Conservation (phyloP, 2,329 filamentous ascomycete genomes). For the Fusarium buxicola region DNA sequence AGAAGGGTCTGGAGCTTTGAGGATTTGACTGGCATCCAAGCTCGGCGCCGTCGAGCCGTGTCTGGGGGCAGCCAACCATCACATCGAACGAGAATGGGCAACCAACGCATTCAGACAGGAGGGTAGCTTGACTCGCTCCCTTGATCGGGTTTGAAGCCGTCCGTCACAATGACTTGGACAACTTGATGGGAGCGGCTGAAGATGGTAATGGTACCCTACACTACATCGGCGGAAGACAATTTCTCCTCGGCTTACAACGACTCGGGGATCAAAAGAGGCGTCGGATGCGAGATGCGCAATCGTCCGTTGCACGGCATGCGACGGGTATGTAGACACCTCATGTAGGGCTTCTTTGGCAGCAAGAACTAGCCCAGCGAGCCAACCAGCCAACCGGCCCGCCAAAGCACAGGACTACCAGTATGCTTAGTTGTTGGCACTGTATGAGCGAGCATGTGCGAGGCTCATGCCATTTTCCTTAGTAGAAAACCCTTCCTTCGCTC, state of each 20-base stretch:
- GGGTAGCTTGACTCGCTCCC: background rate
- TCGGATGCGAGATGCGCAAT: conserved; percentile 34
- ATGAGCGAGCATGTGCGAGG: conserved; percentile 6
- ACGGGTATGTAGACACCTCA: no score
- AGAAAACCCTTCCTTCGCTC: background rate
- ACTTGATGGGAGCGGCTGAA: conserved; percentile 4
- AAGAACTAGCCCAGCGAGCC: no score
- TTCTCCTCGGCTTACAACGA: conserved; percentile 27
- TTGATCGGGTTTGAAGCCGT: background rate
- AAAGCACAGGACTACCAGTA: no score
- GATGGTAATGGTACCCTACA: conserved; percentile 22
- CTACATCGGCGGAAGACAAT: conserved; percentile 18
- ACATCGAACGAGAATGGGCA: conserved; percentile 1
- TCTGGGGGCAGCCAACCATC: background rate
- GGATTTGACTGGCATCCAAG: conserved; percentile 18
- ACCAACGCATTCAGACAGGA: background rate
- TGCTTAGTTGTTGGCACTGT: conserved; percentile 1
- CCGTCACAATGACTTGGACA: conserved; percentile 19
- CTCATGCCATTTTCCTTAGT: no score
- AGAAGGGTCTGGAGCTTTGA: conserved; percentile 34
- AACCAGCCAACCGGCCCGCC: conserved; percentile 8
- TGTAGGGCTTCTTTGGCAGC: no score
- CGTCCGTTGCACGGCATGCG: conserved; percentile 14
- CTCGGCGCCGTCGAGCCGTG: conserved; percentile 11
- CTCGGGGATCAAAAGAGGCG: conserved; percentile 34